phyloP scores from a whole-genome alignment of 176 grass and related monocot genomes.

The Bolboschoenus planiculmis region DNA sequence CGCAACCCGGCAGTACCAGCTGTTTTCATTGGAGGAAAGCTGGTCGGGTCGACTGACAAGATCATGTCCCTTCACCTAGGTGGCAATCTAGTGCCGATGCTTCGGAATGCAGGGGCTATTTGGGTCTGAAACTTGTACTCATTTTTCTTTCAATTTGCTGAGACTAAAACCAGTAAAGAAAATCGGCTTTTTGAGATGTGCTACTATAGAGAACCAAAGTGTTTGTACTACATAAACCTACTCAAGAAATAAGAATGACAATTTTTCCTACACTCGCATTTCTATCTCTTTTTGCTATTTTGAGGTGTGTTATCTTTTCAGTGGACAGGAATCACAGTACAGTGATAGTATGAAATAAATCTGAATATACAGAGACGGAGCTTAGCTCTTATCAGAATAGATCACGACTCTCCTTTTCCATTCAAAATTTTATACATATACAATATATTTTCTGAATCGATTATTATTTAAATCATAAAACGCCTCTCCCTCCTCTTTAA shows the following conservation, averaged over 20 bases:
- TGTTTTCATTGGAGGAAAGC: constrained; percentile 51
- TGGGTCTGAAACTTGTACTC: constrained; percentile 31
- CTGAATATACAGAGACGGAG: too few species aligned
- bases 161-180: not conserved
- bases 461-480: too few species aligned
- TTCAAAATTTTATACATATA: too few species aligned
- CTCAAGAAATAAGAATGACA: not conserved
- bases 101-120: constrained; percentile 45
- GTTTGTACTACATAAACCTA: not conserved
- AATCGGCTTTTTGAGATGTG: not conserved
- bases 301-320: not conserved
- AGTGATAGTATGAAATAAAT: too few species aligned
- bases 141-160: not conserved
- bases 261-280: not conserved
- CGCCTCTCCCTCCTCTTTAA: too few species aligned
- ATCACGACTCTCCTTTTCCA: too few species aligned
- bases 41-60: constrained; percentile 50
- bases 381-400: too few species aligned
- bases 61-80: constrained; percentile 54
- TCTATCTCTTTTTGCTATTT: not conserved
- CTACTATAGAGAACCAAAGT: not conserved
- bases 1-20: constrained; percentile 29
- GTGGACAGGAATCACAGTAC: not conserved
- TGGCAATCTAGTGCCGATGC: constrained; percentile 46
- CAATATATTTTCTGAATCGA: too few species aligned